These are phyloP conservation scores for Barbarea vulgaris DNA, from an alignment of 345 rosid genomes.

Conservation along the genomic window DNA sequence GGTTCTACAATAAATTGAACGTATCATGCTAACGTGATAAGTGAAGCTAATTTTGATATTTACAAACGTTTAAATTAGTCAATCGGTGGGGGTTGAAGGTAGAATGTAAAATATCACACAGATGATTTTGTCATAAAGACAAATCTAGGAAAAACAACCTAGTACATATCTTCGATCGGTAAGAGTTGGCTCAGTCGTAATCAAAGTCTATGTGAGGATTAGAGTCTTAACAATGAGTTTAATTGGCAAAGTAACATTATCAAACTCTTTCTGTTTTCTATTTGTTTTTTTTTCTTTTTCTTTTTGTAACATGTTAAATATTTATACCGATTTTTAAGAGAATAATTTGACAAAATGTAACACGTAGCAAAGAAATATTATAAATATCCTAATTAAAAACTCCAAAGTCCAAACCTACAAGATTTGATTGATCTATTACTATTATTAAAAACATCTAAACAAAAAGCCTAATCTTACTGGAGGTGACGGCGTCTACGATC, in stretches of 20 bases:
- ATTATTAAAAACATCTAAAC: background rate
- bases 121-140: background rate
- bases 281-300: no score
- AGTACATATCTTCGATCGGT: no score
- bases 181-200: no score
- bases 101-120: no score
- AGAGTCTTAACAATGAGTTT: no score
- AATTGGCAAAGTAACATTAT: no score
- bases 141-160: background rate
- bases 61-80: background rate
- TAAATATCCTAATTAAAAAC: background rate
- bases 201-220: no score
- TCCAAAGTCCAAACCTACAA: background rate
- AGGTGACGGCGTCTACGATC: constrained; percentile 1
- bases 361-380: constrained; percentile 1
- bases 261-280: background rate
- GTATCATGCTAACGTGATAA: background rate
- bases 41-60: background rate
- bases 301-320: no score
- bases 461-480: constrained; percentile 11
- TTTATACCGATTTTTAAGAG: no score
- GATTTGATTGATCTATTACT: background rate
- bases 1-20: background rate
- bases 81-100: no score
- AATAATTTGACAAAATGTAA: background rate